These are phyloP conservation scores for Scopulariopsis brevicaulis DNA, from an alignment of 2,329 filamentous ascomycete species.

Conservation along the genomic window DNA sequence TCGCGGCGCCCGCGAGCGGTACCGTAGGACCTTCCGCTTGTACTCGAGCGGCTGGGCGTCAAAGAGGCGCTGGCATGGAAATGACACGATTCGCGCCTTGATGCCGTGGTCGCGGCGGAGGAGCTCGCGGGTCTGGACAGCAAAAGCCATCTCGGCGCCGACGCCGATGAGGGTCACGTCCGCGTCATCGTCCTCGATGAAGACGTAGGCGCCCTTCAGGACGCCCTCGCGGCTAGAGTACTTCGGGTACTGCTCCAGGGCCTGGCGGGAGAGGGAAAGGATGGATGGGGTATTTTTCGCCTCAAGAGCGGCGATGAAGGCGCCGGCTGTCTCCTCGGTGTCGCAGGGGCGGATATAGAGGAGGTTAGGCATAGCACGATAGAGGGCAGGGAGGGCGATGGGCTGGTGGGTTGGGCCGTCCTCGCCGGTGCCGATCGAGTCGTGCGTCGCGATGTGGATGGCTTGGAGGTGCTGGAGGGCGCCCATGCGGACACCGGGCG, in stretches of 20 bases:
- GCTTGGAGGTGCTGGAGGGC: slow-evolving; percentile 80
- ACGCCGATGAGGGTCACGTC: slow-evolving; percentile 85
- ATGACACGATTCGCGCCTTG: slow-evolving; percentile 82
- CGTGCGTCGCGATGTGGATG: slow-evolving; percentile 96
- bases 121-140: slow-evolving; percentile 83
- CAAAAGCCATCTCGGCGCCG: slow-evolving; percentile 91
- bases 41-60: slow-evolving; percentile 91
- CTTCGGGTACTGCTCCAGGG: slow-evolving; percentile 86
- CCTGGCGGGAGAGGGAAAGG: slow-evolving; percentile 91
- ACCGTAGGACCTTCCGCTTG: slow-evolving; percentile 71
- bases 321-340: slow-evolving; percentile 94
- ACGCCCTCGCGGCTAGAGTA: slow-evolving; percentile 80
- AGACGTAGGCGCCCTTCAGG: slow-evolving; percentile 91
- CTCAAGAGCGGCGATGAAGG: slow-evolving; percentile 91
- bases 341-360: slow-evolving; percentile 99
- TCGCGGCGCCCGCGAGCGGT: slow-evolving; percentile 19
- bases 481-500: slow-evolving; percentile 88
- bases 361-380: slow-evolving; percentile 96
- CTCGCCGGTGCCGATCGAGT: slow-evolving; percentile 98
- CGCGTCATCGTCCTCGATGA: slow-evolving; percentile 73
- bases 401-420: slow-evolving; percentile 98
- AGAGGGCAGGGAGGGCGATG: slow-evolving; percentile 95
- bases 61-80: slow-evolving; percentile 96
- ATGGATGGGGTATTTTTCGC: slow-evolving; percentile 85
- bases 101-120: slow-evolving; percentile 81